Evolutionary conservation across 2,329 filamentous ascomycete genomes (phyloP), one percentile per base, ranked within the genome.

Genomic region (Cladorrhinum sp.): DNA sequence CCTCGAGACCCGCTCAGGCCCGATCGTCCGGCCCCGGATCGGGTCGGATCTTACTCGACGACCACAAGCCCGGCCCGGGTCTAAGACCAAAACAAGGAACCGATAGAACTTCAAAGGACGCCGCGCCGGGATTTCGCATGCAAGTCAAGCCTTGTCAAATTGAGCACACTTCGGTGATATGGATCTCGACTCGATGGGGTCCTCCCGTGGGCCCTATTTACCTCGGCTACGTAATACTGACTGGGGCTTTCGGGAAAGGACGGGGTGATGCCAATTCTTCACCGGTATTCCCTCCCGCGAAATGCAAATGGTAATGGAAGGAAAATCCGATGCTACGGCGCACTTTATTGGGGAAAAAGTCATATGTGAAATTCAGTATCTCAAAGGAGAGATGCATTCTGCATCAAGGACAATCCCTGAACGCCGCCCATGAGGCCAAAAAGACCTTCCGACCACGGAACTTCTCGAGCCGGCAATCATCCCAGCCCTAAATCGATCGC

Each of bases 391-490:
- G 41, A 48, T 56, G 53, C 53, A 56, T 48, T 25, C 23, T 48
- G 23, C 18, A 38, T 56, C 53, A 49, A 56, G 22, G 38, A 56
- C 41, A 38, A 52, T 59, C 56, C 60, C 48, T 45, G 50, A 62
- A 62, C 60, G 60, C 60, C 60, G 24, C 41, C 60, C 55, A 48
- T 25, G 24, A 56, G 25, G 32, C 38, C 53, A 23, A 32, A 38
- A 56, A 56, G 36, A 25, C 53, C 53, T n/a, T 18, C 4, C 53
- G 38, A 49, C 53, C 22, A 36, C 23, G 49, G 53, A 32, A 56
- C 22, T 18, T 45, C 45, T 16, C 27, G 38, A 55, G 50, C 24
- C 57, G 50, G 57, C 36, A 49, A 53, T 54, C 50, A 27, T 20
- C 53, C 53, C 38, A 49, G 53, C 25, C 53, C 38, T 56, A 49